Evolutionary conservation across 1,284 basidiomycete genomes (phyloP), one percentile per base, ranked within the genome.

Genomic region (Malassezia dermatis): DNA sequence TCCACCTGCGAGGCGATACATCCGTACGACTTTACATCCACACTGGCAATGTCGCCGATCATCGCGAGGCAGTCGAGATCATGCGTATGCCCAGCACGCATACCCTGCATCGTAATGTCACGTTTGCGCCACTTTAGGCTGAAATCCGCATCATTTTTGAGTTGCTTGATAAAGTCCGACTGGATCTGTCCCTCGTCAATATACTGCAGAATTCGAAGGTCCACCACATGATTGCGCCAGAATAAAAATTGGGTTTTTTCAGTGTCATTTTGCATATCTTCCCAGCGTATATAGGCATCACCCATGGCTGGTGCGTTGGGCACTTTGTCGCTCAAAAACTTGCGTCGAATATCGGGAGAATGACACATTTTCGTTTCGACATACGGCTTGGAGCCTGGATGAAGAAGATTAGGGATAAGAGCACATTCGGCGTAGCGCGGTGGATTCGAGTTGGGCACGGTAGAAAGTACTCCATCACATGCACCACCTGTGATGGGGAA

Each of bases 361-460:
- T 39, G 37, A 8, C 37, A 39, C 12, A 39, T 39, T 15, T 10
- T 15, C 2, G 37, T 12, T 24, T 39, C 34, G 11, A n/a, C 27
- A 19, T 27, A 48, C 7, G 24, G 21, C 15, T 17, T 17, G 7
- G 94, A 64, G 23, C 37, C 55, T 0, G 77, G 78, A 2, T 79
- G 83, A 35, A 84, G 86, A 60, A 81, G 81, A 73, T 89, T 89
- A 62, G 82, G 81, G 76, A 81, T 85, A 43, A 91, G 76, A 69
- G 93, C 93, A 80, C 94, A 98, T 3, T 91, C 89, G 76, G 96
- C 95, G 77, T 95, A 95, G 86, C 88, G 94, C 0, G 67, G 76
- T 13, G 65, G 63, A 43, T 64, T 59, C 12, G 54, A 53, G 60
- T 80, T 74, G 23, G 58, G 60, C n/a, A 27, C 44, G 21, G 56